Base-by-base conservation (phyloP, 164 flowering plant species). In the Malania oleifera region DNA sequence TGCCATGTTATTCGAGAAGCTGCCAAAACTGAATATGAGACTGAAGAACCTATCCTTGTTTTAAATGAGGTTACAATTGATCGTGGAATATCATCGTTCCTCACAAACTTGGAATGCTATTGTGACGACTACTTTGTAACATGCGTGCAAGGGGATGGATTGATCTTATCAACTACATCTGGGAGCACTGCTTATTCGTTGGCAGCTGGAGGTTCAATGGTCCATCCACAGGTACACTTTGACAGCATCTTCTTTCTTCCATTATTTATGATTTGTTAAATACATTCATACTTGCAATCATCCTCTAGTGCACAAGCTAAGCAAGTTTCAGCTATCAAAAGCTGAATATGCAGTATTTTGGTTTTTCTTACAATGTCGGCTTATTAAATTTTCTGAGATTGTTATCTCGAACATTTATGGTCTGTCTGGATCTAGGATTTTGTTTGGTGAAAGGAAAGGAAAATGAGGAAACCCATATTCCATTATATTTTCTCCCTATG, bases 151-250 rank as follows among this genome's bases (percentile, higher is more conserved):
- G 99, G 99, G 43, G 99, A 93, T 73, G 99, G 99, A 15, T 71
- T 93, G 59, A 90, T 93, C 34, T 57, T 93, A 56, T 90, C 99
- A 28, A 93, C 97, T 34, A 90, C 99, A 56, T 90, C 99, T 25
- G 99, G 99, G 52, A 93, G 99, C 73, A 93, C 99, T 18, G 99
- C 99, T 53, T 93, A 93, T 75, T 93, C 99, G 2, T 71, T 93
- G 59, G 99, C 99, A 20, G 99, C 97, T 63, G 99, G 99, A 60
- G 99, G 99, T 67, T 93, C 99, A 37, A 90, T 93, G 99, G 99
- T 93, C 39, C 99, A 93, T 65, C 99, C 99, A 39, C 97, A 90
- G 99, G 99, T 83, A 77, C 49, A 64, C 60, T 26, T 20, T 46
- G 29, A 46, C 18, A 2, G 8, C 1, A 26, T 19, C 18, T 34